These are phyloP conservation scores for Anethum foeniculum DNA, from an alignment of 140 eudicot genomes.

Conservation along the genomic window DNA sequence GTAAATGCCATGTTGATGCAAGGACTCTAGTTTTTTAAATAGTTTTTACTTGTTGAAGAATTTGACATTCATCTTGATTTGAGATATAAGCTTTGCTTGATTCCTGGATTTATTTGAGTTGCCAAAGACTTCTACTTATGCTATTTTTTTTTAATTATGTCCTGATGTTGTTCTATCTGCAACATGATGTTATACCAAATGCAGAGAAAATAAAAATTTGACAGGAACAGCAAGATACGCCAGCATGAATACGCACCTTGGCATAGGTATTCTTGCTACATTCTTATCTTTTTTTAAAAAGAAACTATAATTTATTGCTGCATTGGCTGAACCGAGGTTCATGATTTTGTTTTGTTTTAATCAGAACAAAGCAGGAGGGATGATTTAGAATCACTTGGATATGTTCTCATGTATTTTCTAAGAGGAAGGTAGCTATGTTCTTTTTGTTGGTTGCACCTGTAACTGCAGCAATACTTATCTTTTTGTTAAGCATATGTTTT, in stretches of 20 bases:
- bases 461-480: constrained; percentile 8
- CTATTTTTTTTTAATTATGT: not conserved
- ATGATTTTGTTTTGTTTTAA: constrained; percentile 5
- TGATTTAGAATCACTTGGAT: constrained; percentile 95
- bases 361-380: constrained; percentile 94
- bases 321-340: not conserved
- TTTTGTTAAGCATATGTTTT: not conserved
- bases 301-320: not conserved
- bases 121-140: not conserved
- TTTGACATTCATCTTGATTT: not conserved
- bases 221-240: constrained; percentile 97
- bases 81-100: not conserved
- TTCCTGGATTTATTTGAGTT: not conserved
- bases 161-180: not conserved
- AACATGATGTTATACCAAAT: constrained; percentile 12
- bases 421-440: constrained; percentile 63
- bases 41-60: not conserved
- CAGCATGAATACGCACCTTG: constrained; percentile 92
- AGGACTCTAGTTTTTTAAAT: not conserved
- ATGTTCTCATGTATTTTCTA: constrained; percentile 86
- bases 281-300: not conserved
- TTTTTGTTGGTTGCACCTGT: constrained; percentile 4
- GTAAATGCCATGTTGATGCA: too few species aligned
- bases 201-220: constrained; percentile 89
- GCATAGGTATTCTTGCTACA: constrained; percentile 50